phyloP scores from a whole-genome alignment of 208 protist genomes.

The Leishmania lainsoni region DNA sequence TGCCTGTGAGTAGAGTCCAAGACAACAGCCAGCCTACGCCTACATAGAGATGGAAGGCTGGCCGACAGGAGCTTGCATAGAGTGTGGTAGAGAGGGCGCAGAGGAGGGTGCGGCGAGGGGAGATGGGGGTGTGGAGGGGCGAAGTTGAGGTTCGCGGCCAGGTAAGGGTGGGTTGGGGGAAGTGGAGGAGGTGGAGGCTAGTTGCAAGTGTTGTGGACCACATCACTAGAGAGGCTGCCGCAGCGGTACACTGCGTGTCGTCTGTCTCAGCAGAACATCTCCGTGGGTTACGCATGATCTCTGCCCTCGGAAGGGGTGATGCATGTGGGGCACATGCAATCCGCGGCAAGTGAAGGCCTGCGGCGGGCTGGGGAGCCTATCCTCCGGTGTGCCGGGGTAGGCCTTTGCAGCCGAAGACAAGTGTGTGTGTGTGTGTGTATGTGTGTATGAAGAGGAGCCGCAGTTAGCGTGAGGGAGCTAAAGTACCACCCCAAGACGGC shows the following conservation, averaged over 20 bases:
- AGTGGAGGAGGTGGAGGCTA: neutral
- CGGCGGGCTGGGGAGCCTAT: neutral
- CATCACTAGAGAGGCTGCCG: neutral
- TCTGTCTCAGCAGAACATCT: neutral
- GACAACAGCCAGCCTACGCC: too few relatives aligned
- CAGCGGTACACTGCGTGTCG: neutral
- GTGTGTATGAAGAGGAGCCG: neutral
- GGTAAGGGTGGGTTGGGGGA: neutral
- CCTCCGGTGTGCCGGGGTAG: neutral
- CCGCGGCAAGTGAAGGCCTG: neutral
- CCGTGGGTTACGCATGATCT: neutral
- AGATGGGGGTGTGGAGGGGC: neutral
- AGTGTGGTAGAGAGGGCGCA: conserved; percentile 2
- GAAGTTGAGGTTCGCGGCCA: neutral
- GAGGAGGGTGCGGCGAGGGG: neutral
- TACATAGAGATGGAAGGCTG: too few relatives aligned
- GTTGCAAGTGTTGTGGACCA: neutral
- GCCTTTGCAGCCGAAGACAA: neutral
- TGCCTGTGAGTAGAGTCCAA: too few relatives aligned
- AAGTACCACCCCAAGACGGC: neutral
- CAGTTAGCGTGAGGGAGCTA: neutral
- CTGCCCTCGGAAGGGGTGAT: neutral
- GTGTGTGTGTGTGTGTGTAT: neutral
- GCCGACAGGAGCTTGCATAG: too few relatives aligned
- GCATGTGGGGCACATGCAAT: neutral